phyloP scores from a whole-genome alignment of 2,329 filamentous ascomycete species.

The Fusarium praegraminearum region DNA sequence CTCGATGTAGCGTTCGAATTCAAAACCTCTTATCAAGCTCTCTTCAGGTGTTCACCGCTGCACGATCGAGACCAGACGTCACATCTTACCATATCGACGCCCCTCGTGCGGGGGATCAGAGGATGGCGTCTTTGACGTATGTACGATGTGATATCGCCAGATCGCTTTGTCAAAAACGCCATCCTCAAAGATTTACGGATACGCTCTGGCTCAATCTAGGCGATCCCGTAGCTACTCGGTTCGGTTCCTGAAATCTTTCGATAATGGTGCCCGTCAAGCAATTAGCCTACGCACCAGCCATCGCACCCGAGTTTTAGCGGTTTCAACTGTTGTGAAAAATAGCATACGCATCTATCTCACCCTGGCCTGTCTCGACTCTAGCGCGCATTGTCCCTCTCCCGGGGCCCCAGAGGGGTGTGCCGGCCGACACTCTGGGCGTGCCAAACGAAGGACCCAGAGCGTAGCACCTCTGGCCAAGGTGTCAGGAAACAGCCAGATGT shows the following conservation, averaged over 20 bases:
- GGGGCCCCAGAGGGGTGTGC: slow-evolving; percentile 35
- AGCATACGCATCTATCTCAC: slow-evolving; percentile 42
- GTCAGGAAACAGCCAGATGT: slow-evolving; percentile 33
- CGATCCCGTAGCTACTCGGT: slow-evolving; percentile 43
- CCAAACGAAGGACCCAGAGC: slow-evolving; percentile 26
- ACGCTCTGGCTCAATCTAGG: slow-evolving; percentile 31
- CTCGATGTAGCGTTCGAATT: slow-evolving; percentile 7
- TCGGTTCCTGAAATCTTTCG: slow-evolving; percentile 38
- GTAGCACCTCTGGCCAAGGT: slow-evolving; percentile 15
- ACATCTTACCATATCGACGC: slow-evolving; percentile 7
- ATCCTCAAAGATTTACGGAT: slow-evolving; percentile 31
- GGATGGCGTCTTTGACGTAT: slow-evolving; percentile 35
- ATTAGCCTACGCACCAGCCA: slow-evolving; percentile 38
- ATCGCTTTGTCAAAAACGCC: slow-evolving; percentile 22
- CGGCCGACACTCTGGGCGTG: slow-evolving; percentile 30
- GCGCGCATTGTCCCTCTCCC: slow-evolving; percentile 30
- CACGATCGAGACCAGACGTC: slow-evolving; percentile 25
- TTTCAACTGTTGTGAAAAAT: slow-evolving; percentile 50
- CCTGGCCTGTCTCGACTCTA: slow-evolving; percentile 30
- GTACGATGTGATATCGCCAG: slow-evolving; percentile 32
- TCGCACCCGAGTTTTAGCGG: slow-evolving; percentile 42
- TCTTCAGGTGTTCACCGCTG: slow-evolving; percentile 7
- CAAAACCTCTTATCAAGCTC: slow-evolving; percentile 14
- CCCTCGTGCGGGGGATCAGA: slow-evolving; percentile 45
- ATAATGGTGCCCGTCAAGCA: slow-evolving; percentile 37